These are phyloP conservation scores for Sanghuangporus baumii DNA, from an alignment of 1,284 basidiomycete species.

Conservation along the genomic window DNA sequence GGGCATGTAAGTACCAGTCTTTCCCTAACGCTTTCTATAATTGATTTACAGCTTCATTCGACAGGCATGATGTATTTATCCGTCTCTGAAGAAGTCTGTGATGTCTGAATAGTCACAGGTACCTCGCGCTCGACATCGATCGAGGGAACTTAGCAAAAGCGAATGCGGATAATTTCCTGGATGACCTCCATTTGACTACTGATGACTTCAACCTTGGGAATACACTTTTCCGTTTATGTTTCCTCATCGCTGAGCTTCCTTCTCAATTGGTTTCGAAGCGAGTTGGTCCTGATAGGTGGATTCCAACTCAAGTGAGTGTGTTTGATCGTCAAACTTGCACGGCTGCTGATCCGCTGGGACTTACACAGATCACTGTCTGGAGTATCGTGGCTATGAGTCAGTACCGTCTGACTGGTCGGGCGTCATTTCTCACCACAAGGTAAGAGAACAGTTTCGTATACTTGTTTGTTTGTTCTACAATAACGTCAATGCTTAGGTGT, in stretches of 20 bases:
- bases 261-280: slow-evolving; percentile 32
- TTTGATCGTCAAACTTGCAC: neutral
- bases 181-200: slow-evolving; percentile 44
- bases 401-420: slow-evolving; percentile 26
- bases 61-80: slow-evolving; percentile 9
- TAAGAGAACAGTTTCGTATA: slow-evolving; percentile 9
- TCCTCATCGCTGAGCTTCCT: slow-evolving; percentile 27
- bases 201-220: slow-evolving; percentile 36
- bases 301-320: slow-evolving; percentile 11
- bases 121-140: slow-evolving; percentile 27
- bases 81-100: neutral
- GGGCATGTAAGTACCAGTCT: slow-evolving; percentile 24
- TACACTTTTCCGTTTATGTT: slow-evolving; percentile 29
- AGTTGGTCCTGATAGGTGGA: slow-evolving; percentile 29
- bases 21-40: neutral
- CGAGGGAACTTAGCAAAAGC: slow-evolving; percentile 34
- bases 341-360: slow-evolving; percentile 14
- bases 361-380: slow-evolving; percentile 19
- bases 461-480: neutral
- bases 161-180: slow-evolving; percentile 52
- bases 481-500: slow-evolving; percentile 14
- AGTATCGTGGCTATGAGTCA: slow-evolving; percentile 27
- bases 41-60: neutral
- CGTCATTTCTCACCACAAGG: slow-evolving; percentile 25
- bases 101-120: slow-evolving; percentile 13